Percentiles rank a stretch among this genome's conserved stretches.
Conservation (phyloP, 2,329 filamentous ascomycete species). For the Thielaviopsis musarum region DNA sequence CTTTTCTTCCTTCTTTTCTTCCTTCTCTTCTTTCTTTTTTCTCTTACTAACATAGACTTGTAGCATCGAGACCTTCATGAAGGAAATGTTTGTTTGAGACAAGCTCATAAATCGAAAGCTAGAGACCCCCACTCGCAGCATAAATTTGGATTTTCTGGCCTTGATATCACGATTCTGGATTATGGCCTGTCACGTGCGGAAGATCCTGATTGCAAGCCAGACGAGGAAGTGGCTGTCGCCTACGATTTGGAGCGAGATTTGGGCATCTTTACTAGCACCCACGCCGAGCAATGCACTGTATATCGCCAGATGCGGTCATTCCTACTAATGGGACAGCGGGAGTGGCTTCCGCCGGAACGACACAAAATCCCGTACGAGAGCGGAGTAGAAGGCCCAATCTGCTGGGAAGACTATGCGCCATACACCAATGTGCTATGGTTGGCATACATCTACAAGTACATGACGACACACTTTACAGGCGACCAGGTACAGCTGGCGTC, state of each 20-base stretch:
- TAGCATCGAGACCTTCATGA: conserved; percentile 51
- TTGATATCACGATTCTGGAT: conserved; percentile 48
- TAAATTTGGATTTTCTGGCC: conserved; percentile 40
- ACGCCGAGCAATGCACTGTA: conserved; percentile 41
- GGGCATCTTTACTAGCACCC: conserved; percentile 41
- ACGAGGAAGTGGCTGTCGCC: conserved; percentile 26
- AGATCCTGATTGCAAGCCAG: conserved; percentile 22
- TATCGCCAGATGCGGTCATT: conserved; percentile 48
- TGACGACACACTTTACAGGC: conserved; percentile 30
- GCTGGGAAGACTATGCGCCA: conserved; percentile 37
- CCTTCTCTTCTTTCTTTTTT: neutral
- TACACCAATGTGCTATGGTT: conserved; percentile 53
- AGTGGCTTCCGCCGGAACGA: conserved; percentile 29
- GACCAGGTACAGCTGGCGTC: conserved; percentile 26
- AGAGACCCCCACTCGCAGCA: conserved; percentile 14
- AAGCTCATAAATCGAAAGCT: conserved; percentile 19
- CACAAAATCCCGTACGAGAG: conserved; percentile 32
- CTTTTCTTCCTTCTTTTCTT: too few species aligned
- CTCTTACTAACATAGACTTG: neutral
- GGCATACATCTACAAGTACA: conserved; percentile 41
- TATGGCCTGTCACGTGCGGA: conserved; percentile 47
- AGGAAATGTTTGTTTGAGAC: conserved; percentile 43
- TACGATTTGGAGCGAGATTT: conserved; percentile 45
- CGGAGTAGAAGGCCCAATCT: conserved; percentile 24
- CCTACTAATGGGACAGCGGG: conserved; percentile 32